phyloP scores from a whole-genome alignment of 176 grass and related monocot species.

The barley (Hordeum vulgare) region MorexV3_pseudomolecules_assembly NC_058522.1:530322801-530323300 shows the following conservation, averaged over 20 bases:
- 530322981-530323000: constrained; percentile 70
- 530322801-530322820: constrained; percentile 53
- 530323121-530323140: too few species aligned
- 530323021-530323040: constrained; percentile 60
- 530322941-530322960: constrained; percentile 29
- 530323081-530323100: not conserved
- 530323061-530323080: too few species aligned
- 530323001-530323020: constrained; percentile 76
- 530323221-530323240: not conserved
- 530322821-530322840: constrained; percentile 29
- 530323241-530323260: not conserved
- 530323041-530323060: constrained; percentile 42
- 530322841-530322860: constrained; percentile 33
- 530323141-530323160: too few species aligned
- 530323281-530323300: not conserved
- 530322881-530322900: constrained; percentile 3
- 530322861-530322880: constrained; percentile 2
- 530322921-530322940: constrained; percentile 19
- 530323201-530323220: not conserved
- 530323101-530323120: not conserved
- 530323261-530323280: not conserved
- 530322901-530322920: constrained; percentile 14
- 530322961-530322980: constrained; percentile 69
- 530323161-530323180: too few species aligned
- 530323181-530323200: not conserved